phyloP scores from a whole-genome alignment of 192 early-diverging fungal species.

The Umbelopsis isabellina region DNA sequence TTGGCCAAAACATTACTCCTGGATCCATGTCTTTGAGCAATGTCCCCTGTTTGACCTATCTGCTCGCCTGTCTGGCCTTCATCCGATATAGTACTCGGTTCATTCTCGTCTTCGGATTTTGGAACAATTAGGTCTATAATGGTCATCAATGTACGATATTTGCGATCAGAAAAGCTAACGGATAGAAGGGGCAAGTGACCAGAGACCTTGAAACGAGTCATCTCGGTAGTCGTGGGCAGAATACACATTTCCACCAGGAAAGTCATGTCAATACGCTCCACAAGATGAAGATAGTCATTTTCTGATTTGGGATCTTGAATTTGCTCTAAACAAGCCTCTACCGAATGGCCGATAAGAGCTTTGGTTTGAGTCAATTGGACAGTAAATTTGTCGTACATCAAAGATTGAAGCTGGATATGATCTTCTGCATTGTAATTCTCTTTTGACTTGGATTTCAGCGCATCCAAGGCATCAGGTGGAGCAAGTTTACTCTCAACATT shows the following conservation, averaged over 20 bases:
- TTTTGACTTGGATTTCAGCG: conserved; percentile 70
- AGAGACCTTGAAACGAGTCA: conserved; percentile 75
- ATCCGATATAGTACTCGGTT: too few relatives aligned
- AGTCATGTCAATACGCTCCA: conserved; percentile 86
- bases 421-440: conserved; percentile 63
- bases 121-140: conserved; percentile 72
- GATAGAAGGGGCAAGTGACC: conserved; percentile 84
- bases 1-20: conserved; percentile 23
- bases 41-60: background rate
- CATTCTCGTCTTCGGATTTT: conserved; percentile 32
- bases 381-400: conserved; percentile 92
- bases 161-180: conserved; percentile 91
- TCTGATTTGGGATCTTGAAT: conserved; percentile 56
- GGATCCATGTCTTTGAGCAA: conserved; percentile 6
- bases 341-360: conserved; percentile 78
- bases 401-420: conserved; percentile 69
- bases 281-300: conserved; percentile 71
- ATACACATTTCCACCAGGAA: conserved; percentile 87
- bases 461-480: conserved; percentile 63
- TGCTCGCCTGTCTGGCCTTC: background rate
- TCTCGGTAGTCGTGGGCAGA: conserved; percentile 70
- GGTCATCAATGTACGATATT: conserved; percentile 88
- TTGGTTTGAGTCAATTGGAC: conserved; percentile 82
- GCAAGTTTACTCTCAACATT: conserved; percentile 85
- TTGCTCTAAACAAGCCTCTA: conserved; percentile 72